Base-by-base conservation (phyloP, 176 grass and related monocot species). In the Chloris gayana region DNA sequence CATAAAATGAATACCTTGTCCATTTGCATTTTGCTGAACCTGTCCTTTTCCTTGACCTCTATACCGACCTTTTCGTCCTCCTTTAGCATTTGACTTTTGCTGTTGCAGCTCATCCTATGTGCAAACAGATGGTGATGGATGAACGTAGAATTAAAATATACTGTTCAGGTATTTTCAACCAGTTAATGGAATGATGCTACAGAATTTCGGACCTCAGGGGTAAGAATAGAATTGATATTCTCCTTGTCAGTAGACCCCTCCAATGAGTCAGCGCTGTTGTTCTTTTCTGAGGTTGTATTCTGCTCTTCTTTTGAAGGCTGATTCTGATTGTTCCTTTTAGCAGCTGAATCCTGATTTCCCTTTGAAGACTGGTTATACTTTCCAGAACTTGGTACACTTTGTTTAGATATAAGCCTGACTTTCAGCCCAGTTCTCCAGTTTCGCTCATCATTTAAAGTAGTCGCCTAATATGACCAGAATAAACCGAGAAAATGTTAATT, bases 371-470 rank as follows among this genome's bases (percentile, higher is more conserved):
- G 74, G 31, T 50, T 77, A 76, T 82, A 41, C 59, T 89, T 82
- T 78, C 67, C 83, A 21, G 59, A 25, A 60, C 37, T 78, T 37
- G 22, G 26, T 63, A 85, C 84, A 82, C 42, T 87, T 85, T 54
- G 72, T 87, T 98, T 98, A 39, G 86, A 45, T 72, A 93, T 78
- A 82, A 85, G 84, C 80, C 86, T 72, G 68, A 99, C 96, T 87
- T 89, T 82, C 88, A 91, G 86, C 25, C 96, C 96, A 87, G 77
- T 91, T 88, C 88, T 99, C 90, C 96, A 95, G 81, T 99, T 92
- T n/a, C 86, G 89, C 84, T 84, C 82, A 65, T 95, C 92, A 72
- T 87, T 99, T 75, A 99, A 81, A 47, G 70, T 84, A 37, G 42
- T 46, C 47, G 91, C 92, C 96, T 98, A 83, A 87, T 46, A 78